Evolutionary conservation across 2,329 filamentous ascomycete genomes (phyloP).

Genomic region (Cladosporium oxysporum): DNA sequence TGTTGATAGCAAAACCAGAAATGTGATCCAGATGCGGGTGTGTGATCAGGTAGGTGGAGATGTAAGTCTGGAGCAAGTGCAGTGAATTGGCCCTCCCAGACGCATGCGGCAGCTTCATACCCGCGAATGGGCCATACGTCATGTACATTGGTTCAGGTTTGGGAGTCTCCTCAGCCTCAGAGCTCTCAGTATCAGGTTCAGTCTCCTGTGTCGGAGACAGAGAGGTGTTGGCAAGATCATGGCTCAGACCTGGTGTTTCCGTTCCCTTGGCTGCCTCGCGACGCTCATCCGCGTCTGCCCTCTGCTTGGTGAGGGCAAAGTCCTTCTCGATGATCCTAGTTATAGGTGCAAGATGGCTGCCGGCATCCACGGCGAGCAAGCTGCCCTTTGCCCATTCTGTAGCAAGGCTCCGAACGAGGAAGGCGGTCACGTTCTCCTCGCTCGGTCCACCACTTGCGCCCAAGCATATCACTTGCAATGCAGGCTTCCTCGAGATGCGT

Average conservation of each 20-base stretch:
- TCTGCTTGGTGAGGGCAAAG: conserved; percentile 46
- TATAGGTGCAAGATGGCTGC: conserved; percentile 84
- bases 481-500: conserved; percentile 30
- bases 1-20: conserved; percentile 89
- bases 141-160: conserved; percentile 53
- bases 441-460: conserved; percentile 86
- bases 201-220: conserved; percentile 13
- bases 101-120: conserved; percentile 68
- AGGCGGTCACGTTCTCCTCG: conserved; percentile 86
- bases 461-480: conserved; percentile 52
- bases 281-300: conserved; percentile 20
- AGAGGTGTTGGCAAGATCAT: conserved; percentile 17
- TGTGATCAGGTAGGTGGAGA: conserved; percentile 89
- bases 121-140: conserved; percentile 72
- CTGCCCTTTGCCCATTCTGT: conserved; percentile 81
- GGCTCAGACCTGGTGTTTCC: conserved; percentile 16
- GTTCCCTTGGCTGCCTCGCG: conserved; percentile 8
- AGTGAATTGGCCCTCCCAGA: conserved; percentile 76
- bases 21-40: conserved; percentile 98
- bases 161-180: conserved; percentile 23
- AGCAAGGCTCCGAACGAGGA: conserved; percentile 80
- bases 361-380: conserved; percentile 88
- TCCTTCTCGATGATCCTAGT: conserved; percentile 69
- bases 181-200: conserved; percentile 23
- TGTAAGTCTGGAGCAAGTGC: conserved; percentile 73